phyloP scores from a whole-genome alignment of 1,284 basidiomycete genomes.

The Ustilago shanxiensis region DNA sequence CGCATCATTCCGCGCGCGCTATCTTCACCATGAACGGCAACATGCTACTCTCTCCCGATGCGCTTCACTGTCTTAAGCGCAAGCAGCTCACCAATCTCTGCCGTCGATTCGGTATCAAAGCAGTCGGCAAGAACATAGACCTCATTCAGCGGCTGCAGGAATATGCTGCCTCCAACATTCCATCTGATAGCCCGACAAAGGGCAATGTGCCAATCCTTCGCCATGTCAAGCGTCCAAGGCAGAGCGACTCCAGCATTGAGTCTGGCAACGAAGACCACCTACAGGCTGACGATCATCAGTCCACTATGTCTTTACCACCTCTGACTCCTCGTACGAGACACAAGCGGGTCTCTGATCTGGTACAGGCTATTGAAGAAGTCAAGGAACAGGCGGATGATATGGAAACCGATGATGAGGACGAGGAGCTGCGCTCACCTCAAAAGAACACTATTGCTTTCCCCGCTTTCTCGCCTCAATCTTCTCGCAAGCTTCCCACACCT shows the following conservation, averaged over 20 bases:
- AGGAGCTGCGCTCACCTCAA: conserved; percentile 9
- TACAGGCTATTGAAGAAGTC: conserved; percentile 46
- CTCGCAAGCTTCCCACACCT: conserved; percentile 10
- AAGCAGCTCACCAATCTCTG: conserved; percentile 60
- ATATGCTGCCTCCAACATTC: conserved; percentile 48
- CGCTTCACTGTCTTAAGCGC: conserved; percentile 58
- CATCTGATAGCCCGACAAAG: conserved; percentile 42
- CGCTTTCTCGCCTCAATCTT: conserved; percentile 2
- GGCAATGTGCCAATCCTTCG: conserved; percentile 46
- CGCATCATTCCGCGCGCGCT: conserved; percentile 5
- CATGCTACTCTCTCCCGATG: conserved; percentile 53
- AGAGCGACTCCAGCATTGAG: conserved; percentile 39
- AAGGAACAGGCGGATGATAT: conserved; percentile 28
- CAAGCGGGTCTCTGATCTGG: conserved; percentile 38
- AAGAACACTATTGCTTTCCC: conserved; percentile 36
- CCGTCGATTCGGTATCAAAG: conserved; percentile 53
- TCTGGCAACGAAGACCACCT: conserved; percentile 24
- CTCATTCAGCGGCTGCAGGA: conserved; percentile 47
- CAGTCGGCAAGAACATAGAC: conserved; percentile 51
- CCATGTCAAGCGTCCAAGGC: conserved; percentile 44
- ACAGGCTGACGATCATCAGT: neutral
- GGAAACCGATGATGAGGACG: conserved; percentile 36
- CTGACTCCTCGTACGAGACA: conserved; percentile 42
- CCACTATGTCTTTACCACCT: conserved; percentile 13
- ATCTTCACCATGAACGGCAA: conserved; percentile 31